Evolutionary conservation across 2,329 filamentous ascomycete genomes (phyloP).

Genomic region (Geoglossum cookeanum): DNA sequence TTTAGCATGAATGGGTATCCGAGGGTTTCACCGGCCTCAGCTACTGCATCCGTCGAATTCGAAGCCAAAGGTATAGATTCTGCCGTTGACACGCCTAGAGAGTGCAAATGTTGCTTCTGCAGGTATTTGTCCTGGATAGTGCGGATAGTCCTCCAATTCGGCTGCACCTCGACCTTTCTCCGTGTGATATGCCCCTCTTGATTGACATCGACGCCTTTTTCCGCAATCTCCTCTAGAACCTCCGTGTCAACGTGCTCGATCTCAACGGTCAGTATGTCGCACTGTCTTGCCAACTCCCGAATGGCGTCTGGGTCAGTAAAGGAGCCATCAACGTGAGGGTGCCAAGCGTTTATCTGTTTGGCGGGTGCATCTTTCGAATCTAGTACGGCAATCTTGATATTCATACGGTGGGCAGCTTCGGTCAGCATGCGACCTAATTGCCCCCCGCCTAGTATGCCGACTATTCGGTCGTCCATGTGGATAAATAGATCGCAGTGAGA

Average conservation of each 20-base stretch:
- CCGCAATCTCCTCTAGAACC: constrained; percentile 65
- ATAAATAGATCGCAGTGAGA: neutral
- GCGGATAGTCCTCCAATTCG: constrained; percentile 69
- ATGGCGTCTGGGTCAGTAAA: constrained; percentile 74
- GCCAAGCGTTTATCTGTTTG: constrained; percentile 65
- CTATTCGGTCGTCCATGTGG: constrained; percentile 8
- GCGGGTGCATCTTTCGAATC: constrained; percentile 62
- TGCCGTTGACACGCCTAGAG: constrained; percentile 51
- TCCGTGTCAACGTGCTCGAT: constrained; percentile 92
- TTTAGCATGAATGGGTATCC: constrained; percentile 89
- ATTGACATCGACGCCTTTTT: constrained; percentile 37
- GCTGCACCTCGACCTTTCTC: constrained; percentile 46
- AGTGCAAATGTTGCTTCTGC: constrained; percentile 64
- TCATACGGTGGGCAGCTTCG: constrained; percentile 64
- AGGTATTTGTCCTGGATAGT: constrained; percentile 86
- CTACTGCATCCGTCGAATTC: constrained; percentile 40
- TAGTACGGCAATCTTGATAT: constrained; percentile 59
- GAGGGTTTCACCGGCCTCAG: constrained; percentile 41
- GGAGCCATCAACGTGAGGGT: constrained; percentile 60
- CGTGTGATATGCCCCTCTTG: constrained; percentile 21
- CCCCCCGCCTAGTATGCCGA: constrained; percentile 27
- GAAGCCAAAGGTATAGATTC: constrained; percentile 46
- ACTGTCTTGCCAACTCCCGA: constrained; percentile 52
- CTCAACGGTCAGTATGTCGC: constrained; percentile 76
- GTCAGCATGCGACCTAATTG: constrained; percentile 80